These are phyloP conservation scores for Erythrophleum fordii DNA, from an alignment of 306 rosid genomes.

Conservation along the genomic window DNA sequence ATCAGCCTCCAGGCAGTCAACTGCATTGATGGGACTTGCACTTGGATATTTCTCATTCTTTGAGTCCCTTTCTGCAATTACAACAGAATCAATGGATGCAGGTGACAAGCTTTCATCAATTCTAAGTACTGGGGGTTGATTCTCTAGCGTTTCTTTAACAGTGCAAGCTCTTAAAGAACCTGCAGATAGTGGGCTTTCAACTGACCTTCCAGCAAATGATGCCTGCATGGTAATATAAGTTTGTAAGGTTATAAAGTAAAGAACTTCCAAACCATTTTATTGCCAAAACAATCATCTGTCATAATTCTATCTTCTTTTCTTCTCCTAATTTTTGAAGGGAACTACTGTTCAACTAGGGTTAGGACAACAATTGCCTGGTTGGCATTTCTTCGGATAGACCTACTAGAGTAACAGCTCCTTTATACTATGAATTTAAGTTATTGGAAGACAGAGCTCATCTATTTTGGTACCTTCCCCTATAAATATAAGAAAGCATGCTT, in stretches of 20 bases:
- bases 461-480: not conserved
- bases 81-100: conserved; percentile 86
- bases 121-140: conserved; percentile 63
- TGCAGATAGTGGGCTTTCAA: conserved; percentile 77
- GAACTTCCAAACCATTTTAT: conserved; percentile 2
- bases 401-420: not conserved
- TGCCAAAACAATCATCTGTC: not conserved
- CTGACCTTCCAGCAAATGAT: conserved; percentile 73
- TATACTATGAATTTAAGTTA: not conserved
- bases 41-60: conserved; percentile 64
- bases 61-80: conserved; percentile 81
- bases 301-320: conserved; percentile 17
- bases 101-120: conserved; percentile 89
- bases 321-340: conserved; percentile 17
- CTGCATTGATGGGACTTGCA: conserved; percentile 66
- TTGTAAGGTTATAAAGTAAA: conserved; percentile 7
- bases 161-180: conserved; percentile 66
- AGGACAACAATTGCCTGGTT: not conserved
- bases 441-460: not conserved
- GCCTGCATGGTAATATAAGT: conserved; percentile 53
- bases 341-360: not conserved
- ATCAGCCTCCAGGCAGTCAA: conserved; percentile 80
- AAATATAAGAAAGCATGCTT: not conserved
- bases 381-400: not conserved
- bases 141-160: conserved; percentile 64